Conservation (phyloP, 176 grass and related monocot species). For the Oryza punctata region DNA sequence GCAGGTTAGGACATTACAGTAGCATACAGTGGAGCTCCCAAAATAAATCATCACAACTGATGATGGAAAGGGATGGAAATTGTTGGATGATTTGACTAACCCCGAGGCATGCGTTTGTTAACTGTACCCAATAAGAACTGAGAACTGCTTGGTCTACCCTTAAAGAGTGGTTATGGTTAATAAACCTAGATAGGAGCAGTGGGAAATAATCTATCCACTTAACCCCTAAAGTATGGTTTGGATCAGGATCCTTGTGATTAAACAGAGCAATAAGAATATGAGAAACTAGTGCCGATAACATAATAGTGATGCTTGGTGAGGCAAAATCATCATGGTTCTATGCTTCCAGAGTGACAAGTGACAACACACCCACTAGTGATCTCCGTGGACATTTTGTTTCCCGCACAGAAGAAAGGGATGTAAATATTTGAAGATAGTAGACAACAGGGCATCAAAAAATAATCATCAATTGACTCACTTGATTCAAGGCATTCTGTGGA, state of each 20-base stretch:
- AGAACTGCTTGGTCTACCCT: neutral
- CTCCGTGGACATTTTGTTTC: neutral
- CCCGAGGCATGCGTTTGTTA: neutral
- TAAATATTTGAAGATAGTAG: neutral
- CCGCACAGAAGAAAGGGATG: neutral
- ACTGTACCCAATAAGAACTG: neutral
- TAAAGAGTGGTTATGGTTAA: neutral
- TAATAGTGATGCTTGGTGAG: neutral
- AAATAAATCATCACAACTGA: neutral
- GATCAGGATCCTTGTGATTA: neutral
- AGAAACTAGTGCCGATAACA: slow-evolving; percentile 4
- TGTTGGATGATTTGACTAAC: neutral
- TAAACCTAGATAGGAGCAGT: neutral
- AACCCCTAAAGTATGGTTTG: neutral
- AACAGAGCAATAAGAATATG: neutral
- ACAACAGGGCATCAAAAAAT: neutral
- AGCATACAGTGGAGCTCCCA: neutral
- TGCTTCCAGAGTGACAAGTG: no score
- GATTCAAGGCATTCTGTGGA: slow-evolving; percentile 86
- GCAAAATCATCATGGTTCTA: neutral
- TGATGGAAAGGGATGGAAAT: neutral
- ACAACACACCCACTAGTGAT: no score
- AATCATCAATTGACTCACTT: slow-evolving; percentile 45
- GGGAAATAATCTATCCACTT: neutral
- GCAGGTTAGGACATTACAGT: neutral